Evolutionary conservation across 2,329 filamentous ascomycete species (phyloP).

Genomic region (Arthrobotrys musiformis): DNA sequence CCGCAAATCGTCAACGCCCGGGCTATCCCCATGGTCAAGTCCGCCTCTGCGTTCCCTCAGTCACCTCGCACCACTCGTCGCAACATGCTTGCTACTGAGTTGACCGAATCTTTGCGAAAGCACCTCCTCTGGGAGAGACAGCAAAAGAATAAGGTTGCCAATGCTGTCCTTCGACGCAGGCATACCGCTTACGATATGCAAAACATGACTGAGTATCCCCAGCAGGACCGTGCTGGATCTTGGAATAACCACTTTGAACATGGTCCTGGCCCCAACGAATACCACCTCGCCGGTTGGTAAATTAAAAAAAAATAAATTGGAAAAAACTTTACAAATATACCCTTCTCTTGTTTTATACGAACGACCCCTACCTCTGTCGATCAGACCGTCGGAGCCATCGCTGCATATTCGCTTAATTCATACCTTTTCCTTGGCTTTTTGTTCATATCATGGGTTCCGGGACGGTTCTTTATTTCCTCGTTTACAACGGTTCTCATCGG

Average conservation of each 20-base stretch:
- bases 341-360: constrained; percentile 42
- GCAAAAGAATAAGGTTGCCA: constrained; percentile 89
- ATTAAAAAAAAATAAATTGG: constrained; percentile 66
- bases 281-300: constrained; percentile 87
- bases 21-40: constrained; percentile 83
- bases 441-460: constrained; percentile 57
- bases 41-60: constrained; percentile 74
- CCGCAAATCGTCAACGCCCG: constrained; percentile 72
- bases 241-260: constrained; percentile 79
- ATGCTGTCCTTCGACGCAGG: constrained; percentile 86
- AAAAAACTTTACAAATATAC: constrained; percentile 28
- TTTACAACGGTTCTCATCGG: constrained; percentile 49
- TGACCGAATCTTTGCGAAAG: constrained; percentile 90
- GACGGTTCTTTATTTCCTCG: constrained; percentile 44
- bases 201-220: constrained; percentile 84
- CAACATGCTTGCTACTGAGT: constrained; percentile 94
- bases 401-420: constrained; percentile 50
- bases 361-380: constrained; percentile 52
- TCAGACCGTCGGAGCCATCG: constrained; percentile 41
- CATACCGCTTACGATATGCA: constrained; percentile 84
- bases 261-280: constrained; percentile 86
- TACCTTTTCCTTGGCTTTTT: constrained; percentile 56
- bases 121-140: constrained; percentile 95
- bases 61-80: constrained; percentile 91
- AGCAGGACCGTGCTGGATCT: constrained; percentile 74